Evolutionary conservation across 2,329 filamentous ascomycete genomes (phyloP).

Genomic region (Camillea tinctor): DNA sequence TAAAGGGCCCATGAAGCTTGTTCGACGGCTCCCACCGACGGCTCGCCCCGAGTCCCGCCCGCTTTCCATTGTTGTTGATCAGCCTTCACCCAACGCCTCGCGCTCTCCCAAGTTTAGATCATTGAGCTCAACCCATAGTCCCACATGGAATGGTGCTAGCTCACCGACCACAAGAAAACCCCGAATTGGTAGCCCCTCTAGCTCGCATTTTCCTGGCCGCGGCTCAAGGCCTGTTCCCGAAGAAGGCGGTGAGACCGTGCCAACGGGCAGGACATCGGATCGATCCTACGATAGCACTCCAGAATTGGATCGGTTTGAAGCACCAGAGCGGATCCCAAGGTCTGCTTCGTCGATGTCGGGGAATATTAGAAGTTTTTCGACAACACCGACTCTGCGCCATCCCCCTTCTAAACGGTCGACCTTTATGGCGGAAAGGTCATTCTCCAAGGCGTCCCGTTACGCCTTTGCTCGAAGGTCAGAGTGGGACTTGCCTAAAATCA

Average conservation of each 20-base stretch:
- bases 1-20: conserved; percentile 25
- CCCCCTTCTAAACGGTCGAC: conserved; percentile 15
- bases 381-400: conserved; percentile 8
- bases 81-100: conserved; percentile 44
- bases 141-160: conserved; percentile 9
- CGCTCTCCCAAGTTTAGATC: conserved; percentile 17
- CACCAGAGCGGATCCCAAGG: conserved; percentile 16
- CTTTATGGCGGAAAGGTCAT: conserved; percentile 14
- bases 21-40: conserved; percentile 43
- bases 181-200: not conserved
- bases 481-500: conserved; percentile 8
- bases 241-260: not conserved
- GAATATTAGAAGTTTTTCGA: conserved; percentile 16
- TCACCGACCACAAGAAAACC: conserved; percentile 9
- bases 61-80: conserved; percentile 54
- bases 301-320: not conserved
- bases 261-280: not conserved
- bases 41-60: conserved; percentile 49
- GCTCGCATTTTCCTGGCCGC: not conserved
- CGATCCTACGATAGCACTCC: not conserved
- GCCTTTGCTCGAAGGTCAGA: conserved; percentile 12
- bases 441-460: conserved; percentile 8
- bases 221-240: not conserved
- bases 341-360: conserved; percentile 20
- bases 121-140: conserved; percentile 2